Conservation (phyloP, 148 eudicot species). For the Vaccinium corymbosum region DNA sequence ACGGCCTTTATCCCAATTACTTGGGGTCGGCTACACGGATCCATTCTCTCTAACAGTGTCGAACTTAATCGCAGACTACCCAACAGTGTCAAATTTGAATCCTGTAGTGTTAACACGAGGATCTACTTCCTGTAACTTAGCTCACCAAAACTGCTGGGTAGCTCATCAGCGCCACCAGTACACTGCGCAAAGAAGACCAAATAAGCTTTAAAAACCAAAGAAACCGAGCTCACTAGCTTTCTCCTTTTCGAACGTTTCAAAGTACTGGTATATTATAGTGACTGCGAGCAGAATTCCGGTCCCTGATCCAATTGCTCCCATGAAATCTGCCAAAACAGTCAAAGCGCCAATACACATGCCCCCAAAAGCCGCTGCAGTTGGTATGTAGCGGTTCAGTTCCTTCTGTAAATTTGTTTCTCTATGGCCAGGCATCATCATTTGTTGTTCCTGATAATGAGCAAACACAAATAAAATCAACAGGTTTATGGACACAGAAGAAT, state of each 20-base stretch:
- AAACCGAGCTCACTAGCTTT: slow-evolving; percentile 84
- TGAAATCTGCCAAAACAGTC: slow-evolving; percentile 84
- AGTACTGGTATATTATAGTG: slow-evolving; percentile 83
- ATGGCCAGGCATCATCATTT: slow-evolving; percentile 93
- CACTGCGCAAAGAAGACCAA: background rate
- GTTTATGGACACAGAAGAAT: background rate
- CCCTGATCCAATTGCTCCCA: slow-evolving; percentile 95
- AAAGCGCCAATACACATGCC: slow-evolving; percentile 89
- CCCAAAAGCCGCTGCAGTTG: slow-evolving; percentile 85
- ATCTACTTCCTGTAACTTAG: background rate
- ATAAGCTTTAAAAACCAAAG: slow-evolving; percentile 53
- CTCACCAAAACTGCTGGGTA: slow-evolving; percentile 12
- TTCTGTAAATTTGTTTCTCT: slow-evolving; percentile 78
- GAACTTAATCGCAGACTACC: slow-evolving; percentile 2
- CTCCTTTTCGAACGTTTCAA: slow-evolving; percentile 90
- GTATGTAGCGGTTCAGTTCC: slow-evolving; percentile 87
- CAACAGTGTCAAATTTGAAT: background rate
- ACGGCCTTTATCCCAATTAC: background rate
- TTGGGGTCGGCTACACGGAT: background rate
- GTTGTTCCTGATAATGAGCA: slow-evolving; percentile 60
- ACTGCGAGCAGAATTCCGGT: slow-evolving; percentile 81
- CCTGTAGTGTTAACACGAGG: background rate
- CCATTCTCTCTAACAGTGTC: background rate
- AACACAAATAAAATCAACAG: background rate
- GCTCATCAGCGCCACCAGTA: background rate